Percentiles rank a stretch among this genome's conserved stretches.
phyloP scores from a whole-genome alignment of 2,329 filamentous ascomycete species.

The Aspergillus ochraceoroseus region DNA sequence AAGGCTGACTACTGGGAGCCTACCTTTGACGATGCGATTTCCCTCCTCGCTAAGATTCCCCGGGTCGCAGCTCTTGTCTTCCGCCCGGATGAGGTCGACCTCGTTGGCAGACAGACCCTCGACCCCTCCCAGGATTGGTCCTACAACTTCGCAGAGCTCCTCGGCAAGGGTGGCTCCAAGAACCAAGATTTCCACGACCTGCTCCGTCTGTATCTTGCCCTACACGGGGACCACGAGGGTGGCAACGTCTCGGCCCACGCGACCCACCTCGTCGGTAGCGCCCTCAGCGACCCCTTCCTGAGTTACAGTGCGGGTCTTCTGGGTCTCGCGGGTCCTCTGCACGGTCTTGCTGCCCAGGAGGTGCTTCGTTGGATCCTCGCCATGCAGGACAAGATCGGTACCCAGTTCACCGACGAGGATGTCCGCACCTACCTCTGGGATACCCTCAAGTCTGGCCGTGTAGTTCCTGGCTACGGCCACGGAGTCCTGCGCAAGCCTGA shows the following conservation, averaged over 20 bases:
- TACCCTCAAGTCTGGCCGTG: conserved; percentile 86
- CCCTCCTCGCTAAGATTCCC: conserved; percentile 88
- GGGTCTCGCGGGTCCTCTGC: conserved; percentile 87
- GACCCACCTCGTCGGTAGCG: conserved; percentile 91
- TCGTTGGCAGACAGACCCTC: conserved; percentile 65
- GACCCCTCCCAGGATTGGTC: conserved; percentile 91
- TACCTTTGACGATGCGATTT: conserved; percentile 92
- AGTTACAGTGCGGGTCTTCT: conserved; percentile 94
- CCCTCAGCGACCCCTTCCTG: conserved; percentile 89
- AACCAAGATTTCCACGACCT: conserved; percentile 77
- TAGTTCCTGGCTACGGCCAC: conserved; percentile 92
- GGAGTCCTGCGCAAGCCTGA: conserved; percentile 95
- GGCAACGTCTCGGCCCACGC: conserved; percentile 95
- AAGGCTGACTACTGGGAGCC: conserved; percentile 99
- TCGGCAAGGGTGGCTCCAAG: conserved; percentile 81
- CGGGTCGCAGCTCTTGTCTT: conserved; percentile 97
- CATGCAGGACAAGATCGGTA: conserved; percentile 85
- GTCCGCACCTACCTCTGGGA: conserved; percentile 88
- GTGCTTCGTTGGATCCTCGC: conserved; percentile 94
- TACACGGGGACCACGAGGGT: conserved; percentile 97
- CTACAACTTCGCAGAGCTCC: conserved; percentile 96
- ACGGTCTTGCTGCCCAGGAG: conserved; percentile 92
- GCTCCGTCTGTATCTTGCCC: conserved; percentile 84
- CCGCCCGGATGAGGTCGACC: conserved; percentile 74
- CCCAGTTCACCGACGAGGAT: conserved; percentile 70